Evolutionary conservation across 2,329 filamentous ascomycete genomes (phyloP).

Genomic region (Pyricularia sp.): DNA sequence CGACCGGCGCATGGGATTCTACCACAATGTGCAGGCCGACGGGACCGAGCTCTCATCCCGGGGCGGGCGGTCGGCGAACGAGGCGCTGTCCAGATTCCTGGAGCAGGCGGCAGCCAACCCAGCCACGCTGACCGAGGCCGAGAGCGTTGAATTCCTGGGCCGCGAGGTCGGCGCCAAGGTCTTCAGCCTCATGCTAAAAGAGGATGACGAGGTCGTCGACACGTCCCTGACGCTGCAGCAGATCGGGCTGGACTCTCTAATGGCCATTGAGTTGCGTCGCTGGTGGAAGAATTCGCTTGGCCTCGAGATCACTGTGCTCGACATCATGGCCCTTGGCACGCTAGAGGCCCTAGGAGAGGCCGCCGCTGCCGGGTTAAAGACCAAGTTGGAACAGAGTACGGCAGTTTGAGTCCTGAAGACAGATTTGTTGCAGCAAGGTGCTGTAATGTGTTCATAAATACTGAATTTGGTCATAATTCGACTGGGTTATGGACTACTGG

Average conservation of each 20-base stretch:
- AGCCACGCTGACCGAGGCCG: slow-evolving; percentile 8
- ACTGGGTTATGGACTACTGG: too few species aligned
- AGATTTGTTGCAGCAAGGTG: too few species aligned
- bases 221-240: slow-evolving; percentile 2
- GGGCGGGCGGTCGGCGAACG: not conserved
- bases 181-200: slow-evolving; percentile 34
- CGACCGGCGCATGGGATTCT: slow-evolving; percentile 18
- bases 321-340: slow-evolving; percentile 4
- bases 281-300: slow-evolving; percentile 8
- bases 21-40: slow-evolving; percentile 16
- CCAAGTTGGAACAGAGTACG: not conserved
- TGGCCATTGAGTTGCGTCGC: slow-evolving; percentile 9
- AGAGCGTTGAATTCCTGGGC: slow-evolving; percentile 34
- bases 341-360: not conserved
- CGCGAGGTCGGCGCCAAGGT: slow-evolving; percentile 46
- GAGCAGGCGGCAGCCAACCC: not conserved
- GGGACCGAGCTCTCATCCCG: slow-evolving; percentile 1
- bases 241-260: slow-evolving; percentile 9
- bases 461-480: too few species aligned
- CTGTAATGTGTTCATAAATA: too few species aligned
- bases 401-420: not conserved
- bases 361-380: not conserved
- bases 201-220: not conserved
- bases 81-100: not conserved
- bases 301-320: slow-evolving; percentile 6